phyloP scores from a whole-genome alignment of 345 rosid genomes.

The Boechera stricta region DNA sequence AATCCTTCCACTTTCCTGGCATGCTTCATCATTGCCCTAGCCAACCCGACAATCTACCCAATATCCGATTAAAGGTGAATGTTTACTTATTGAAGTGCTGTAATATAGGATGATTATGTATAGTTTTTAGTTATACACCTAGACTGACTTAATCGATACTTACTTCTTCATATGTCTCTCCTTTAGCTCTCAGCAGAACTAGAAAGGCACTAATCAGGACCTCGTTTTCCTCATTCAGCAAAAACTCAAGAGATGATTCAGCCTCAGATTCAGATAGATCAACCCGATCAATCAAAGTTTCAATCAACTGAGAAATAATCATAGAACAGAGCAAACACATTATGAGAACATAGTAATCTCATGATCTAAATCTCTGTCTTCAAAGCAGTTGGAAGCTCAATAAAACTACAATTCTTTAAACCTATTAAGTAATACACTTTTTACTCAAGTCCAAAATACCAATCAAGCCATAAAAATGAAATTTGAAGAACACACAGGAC shows the following conservation, averaged over 20 bases:
- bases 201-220: constrained; percentile 84
- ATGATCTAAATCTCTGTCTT: neutral
- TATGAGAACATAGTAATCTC: constrained; percentile 11
- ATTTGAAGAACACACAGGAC: constrained; percentile 1
- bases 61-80: constrained; percentile 7
- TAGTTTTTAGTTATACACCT: neutral
- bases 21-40: constrained; percentile 82
- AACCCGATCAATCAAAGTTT: constrained; percentile 63
- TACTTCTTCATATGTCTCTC: constrained; percentile 93
- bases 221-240: constrained; percentile 69
- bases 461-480: neutral
- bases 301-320: constrained; percentile 56
- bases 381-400: constrained; percentile 6
- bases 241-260: constrained; percentile 67
- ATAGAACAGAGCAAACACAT: constrained; percentile 17
- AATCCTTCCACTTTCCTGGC: constrained; percentile 83
- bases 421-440: constrained; percentile 2
- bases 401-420: constrained; percentile 7
- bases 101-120: neutral
- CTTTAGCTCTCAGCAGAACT: constrained; percentile 89
- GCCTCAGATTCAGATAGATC: constrained; percentile 81
- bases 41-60: constrained; percentile 78
- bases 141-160: constrained; percentile 30
- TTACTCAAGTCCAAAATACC: constrained; percentile 6
- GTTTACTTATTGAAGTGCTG: neutral